Percentiles rank a stretch among this genome's conserved stretches.
Evolutionary conservation across 768 basidiomycete species (phyloP).

Genomic region (Dentipellis sp.): DNA sequence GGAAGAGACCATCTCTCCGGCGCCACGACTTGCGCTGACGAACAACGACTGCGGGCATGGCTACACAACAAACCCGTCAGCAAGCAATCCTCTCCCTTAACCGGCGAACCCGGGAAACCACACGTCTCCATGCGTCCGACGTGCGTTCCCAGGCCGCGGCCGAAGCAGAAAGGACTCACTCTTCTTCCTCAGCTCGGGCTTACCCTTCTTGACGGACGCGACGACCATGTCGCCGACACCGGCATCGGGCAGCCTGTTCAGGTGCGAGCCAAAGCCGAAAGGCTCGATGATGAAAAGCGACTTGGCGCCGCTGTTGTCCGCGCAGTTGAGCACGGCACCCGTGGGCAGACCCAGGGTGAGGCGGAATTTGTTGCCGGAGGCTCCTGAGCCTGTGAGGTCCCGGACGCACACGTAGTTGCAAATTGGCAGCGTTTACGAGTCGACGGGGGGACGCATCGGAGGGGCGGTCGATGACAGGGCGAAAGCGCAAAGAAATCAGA

Average conservation of each 20-base stretch:
- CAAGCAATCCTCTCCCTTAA: neutral
- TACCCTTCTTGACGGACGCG: slow-evolving; percentile 98
- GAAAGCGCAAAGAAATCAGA: neutral
- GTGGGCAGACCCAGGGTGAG: slow-evolving; percentile 91
- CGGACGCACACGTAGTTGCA: neutral
- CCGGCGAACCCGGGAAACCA: no score
- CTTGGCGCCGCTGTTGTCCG: slow-evolving; percentile 99
- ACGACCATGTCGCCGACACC: slow-evolving; percentile 95
- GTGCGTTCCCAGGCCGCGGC: neutral
- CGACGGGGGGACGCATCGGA: neutral
- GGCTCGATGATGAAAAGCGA: slow-evolving; percentile 93
- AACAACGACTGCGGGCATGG: slow-evolving; percentile 94
- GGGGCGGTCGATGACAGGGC: neutral
- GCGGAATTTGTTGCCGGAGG: slow-evolving; percentile 93
- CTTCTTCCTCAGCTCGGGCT: slow-evolving; percentile 99
- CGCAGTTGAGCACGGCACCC: slow-evolving; percentile 93
- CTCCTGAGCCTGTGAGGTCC: slow-evolving; percentile 35
- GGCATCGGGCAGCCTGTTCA: slow-evolving; percentile 95
- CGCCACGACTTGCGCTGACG: slow-evolving; percentile 99
- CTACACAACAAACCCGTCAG: slow-evolving; percentile 30
- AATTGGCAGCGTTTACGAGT: neutral
- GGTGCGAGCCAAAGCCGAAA: slow-evolving; percentile 88
- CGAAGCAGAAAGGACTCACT: slow-evolving; percentile 44
- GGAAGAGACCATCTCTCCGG: slow-evolving; percentile 95
- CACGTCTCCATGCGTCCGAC: no score